Base-by-base conservation (phyloP, 495 filamentous ascomycete species). In the Talaromyces nanjingensis region DNA sequence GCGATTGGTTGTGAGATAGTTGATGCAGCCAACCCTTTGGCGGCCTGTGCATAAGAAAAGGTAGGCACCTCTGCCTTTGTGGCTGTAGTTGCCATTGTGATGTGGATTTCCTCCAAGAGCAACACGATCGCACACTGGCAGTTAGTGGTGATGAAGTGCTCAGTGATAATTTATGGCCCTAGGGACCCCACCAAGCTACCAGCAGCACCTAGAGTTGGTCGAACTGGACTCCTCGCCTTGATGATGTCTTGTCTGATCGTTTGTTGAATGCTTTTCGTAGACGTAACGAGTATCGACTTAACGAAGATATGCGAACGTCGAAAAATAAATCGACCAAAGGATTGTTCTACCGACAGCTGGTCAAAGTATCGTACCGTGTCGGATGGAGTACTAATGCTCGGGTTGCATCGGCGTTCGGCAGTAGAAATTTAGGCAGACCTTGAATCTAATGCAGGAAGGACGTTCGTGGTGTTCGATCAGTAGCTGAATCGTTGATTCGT, bases 21-120 rank as follows among this genome's bases (percentile, higher is more conserved):
- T 59, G 63, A 20, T 18, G 69, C 59, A 62, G 84, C 76, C 64
- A 85, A 81, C 68, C 91, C 90, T 75, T 91, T 92, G 29, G 93
- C 94, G 71, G 93, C 93, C 81, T 96, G 92, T 63, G 93, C 93
- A 77, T 98, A 98, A 49, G 94, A 97, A 75, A 97, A 96, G 62
- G 81, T 72, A 58, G 82, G 66, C 65, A 76, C 76, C 70, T 78
- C 76, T 59, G 73, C 65, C 71, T 74, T 72, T 66, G 45, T 68
- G 63, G 63, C 68, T 20, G 73, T 72, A 68, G 77, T 65, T 37
- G 75, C 71, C 75, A 77, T 77, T 65, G 65, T 70, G 63, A 59
- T 47, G 52, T 62, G 29, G 34, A 24, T 11, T 39, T 55, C 63
- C 65, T 53, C 29, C 45, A 65, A 58, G 56, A 60, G 49, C 33